Percentiles rank a stretch among this genome's conserved stretches.
phyloP scores from a whole-genome alignment of 1,284 basidiomycete genomes.

The Cryptococcus sp. region DNA sequence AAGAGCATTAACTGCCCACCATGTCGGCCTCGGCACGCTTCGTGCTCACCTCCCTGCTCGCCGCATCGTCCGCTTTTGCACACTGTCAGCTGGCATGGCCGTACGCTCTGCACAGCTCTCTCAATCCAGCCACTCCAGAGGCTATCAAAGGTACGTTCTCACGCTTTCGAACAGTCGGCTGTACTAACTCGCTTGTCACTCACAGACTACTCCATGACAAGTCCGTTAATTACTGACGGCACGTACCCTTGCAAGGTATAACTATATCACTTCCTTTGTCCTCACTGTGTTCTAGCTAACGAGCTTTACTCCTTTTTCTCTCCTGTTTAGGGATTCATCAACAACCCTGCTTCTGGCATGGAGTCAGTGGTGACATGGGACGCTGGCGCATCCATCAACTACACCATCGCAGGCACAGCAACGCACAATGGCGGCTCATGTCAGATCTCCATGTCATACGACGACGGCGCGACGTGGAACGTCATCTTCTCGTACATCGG shows the following conservation, averaged over 20 bases:
- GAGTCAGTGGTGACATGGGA: slow-evolving; percentile 39
- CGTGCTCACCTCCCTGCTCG: slow-evolving; percentile 17
- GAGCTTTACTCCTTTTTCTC: neutral
- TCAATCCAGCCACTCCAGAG: slow-evolving; percentile 40
- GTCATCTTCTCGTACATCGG: slow-evolving; percentile 52
- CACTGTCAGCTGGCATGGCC: slow-evolving; percentile 50
- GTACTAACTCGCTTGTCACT: neutral
- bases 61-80: slow-evolving; percentile 28
- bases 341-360: slow-evolving; percentile 31
- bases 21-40: neutral
- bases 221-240: slow-evolving; percentile 45
- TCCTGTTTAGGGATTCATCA: slow-evolving; percentile 44
- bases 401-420: slow-evolving; percentile 46
- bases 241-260: slow-evolving; percentile 53
- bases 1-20: neutral
- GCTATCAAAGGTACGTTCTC: slow-evolving; percentile 30
- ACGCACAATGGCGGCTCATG: slow-evolving; percentile 54
- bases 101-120: slow-evolving; percentile 37
- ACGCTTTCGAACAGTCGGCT: neutral
- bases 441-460: slow-evolving; percentile 53
- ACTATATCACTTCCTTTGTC: slow-evolving; percentile 1
- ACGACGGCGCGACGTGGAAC: slow-evolving; percentile 51
- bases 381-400: slow-evolving; percentile 37
- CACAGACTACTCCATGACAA: slow-evolving; percentile 51
- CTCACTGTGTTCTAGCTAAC: neutral